A percentile compares a stretch with the other conserved stretches of the same genome.
phyloP scores from a whole-genome alignment of 208 protist species.

The Histomonas meleagridis region DNA sequence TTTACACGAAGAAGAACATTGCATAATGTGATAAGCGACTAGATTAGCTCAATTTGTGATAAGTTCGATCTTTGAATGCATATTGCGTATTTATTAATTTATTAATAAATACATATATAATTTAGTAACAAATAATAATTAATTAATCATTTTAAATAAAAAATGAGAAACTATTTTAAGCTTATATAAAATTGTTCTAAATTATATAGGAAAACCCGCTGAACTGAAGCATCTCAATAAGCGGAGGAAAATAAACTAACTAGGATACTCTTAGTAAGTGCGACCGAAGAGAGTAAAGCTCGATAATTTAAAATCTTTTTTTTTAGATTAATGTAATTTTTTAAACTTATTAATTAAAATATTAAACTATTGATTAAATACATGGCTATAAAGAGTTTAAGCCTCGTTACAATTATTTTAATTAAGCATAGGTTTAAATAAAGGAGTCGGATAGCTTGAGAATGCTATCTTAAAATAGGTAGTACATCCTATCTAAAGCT shows the following conservation, averaged over 20 bases:
- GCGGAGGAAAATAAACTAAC: slow-evolving; percentile 66
- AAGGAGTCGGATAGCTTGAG: slow-evolving; percentile 59
- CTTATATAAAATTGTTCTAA: slow-evolving; percentile 29
- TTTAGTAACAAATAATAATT: background rate
- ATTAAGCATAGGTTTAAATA: slow-evolving; percentile 37
- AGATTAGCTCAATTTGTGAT: slow-evolving; percentile 58
- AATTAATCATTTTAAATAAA: background rate
- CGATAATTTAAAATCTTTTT: slow-evolving; percentile 41
- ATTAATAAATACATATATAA: slow-evolving; percentile 46
- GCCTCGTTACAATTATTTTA: slow-evolving; percentile 44
- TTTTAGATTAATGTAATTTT: background rate
- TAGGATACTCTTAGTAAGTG: slow-evolving; percentile 61
- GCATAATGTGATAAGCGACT: slow-evolving; percentile 60
- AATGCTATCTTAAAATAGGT: slow-evolving; percentile 58
- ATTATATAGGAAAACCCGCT: slow-evolving; percentile 57
- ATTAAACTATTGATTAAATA: slow-evolving; percentile 41
- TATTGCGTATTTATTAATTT: slow-evolving; percentile 44
- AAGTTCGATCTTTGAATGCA: slow-evolving; percentile 61
- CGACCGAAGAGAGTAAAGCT: slow-evolving; percentile 58
- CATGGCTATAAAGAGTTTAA: slow-evolving; percentile 57
- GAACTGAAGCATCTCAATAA: slow-evolving; percentile 68
- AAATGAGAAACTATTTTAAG: background rate
- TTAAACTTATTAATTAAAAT: slow-evolving; percentile 27
- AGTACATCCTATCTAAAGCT: slow-evolving; percentile 58
- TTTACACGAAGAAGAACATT: slow-evolving; percentile 60